Evolutionary conservation across 768 basidiomycete genomes (phyloP), one percentile per base, ranked within the genome.

Genomic region (Lactifluus piperatus): DNA sequence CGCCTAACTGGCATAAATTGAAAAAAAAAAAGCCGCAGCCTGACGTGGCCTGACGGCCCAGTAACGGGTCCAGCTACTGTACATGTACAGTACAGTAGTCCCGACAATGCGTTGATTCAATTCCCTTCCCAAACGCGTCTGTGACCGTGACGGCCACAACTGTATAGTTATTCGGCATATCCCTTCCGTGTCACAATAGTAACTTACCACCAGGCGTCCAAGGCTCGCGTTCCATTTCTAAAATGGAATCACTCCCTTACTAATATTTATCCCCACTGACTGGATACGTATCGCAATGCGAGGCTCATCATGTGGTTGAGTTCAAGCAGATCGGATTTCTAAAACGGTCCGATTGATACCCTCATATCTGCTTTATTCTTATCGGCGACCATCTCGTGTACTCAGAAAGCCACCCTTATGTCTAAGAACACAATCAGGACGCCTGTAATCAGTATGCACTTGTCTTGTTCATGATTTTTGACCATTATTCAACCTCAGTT

Each of bases 11-110:
- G n/a, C n/a, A n/a, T n/a, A n/a, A n/a, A n/a, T n/a, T n/a, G n/a
- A n/a, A n/a, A n/a, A n/a, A n/a, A n/a, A n/a, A n/a, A n/a, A n/a
- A n/a, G n/a, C n/a, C n/a, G n/a, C n/a, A n/a, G n/a, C n/a, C n/a
- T 99, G 70, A 99, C 89, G 91, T 92, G 94, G 78, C 91, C 91
- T 71, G 90, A 88, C 83, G 94, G 91, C 74, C 93, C 94, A 70
- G 86, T 78, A 72, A 65, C 36, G 24, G 64, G 63, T 54, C 63
- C 64, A n/a, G 60, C 54, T 57, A 63, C 60, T 26, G 50, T 34
- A 54, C 37, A n/a, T 54, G 20, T 57, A n/a, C n/a, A n/a, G n/a
- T n/a, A n/a, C n/a, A 29, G 51, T 36, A n/a, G 29, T 60, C 34
- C 52, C 41, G 47, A 57, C 36, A 30, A 44, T 34, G 29, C 36